Base-by-base conservation (phyloP, 2,329 filamentous ascomycete species). In the Pyrenophora graminea region DNA sequence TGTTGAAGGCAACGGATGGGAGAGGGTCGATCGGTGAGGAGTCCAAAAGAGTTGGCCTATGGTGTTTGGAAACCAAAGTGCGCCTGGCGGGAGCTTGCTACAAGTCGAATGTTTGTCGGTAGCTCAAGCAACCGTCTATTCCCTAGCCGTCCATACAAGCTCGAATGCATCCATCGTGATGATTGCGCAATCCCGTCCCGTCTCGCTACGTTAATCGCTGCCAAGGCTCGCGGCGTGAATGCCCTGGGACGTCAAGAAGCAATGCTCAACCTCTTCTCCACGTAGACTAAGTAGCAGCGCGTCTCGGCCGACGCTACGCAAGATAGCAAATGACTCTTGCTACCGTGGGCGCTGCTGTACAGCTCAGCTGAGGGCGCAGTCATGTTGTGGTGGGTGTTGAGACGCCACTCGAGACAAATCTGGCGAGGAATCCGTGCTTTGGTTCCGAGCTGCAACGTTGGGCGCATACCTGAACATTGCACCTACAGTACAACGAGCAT, bases 371-470 rank as follows among this genome's bases (percentile, higher is more conserved):
- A 51, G 48, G 45, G 37, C 42, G 45, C 42, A 42, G 31, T 53
- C 48, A 41, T 48, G 36, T 51, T 32, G 53, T 53, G 51, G 51
- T 51, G 36, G 37, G 57, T 62, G 60, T 61, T 67, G 58, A 61
- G 61, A 66, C 59, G 48, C 41, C 45, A 43, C 55, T 47, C 47
- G 44, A 55, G 46, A 40, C n/a, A 45, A 45, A 40, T 54, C 36
- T 49, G 55, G 39, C 39, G n/a, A 43, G 23, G 13, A 34, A 10
- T 45, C 30, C 34, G 49, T 48, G 43, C 47, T 45, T 31, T 51
- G 44, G 44, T 61, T 48, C 58, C 59, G 49, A 55, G 49, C 63
- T 66, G 59, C 59, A 67, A 67, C 62, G 53, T 63, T 48, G 54
- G 53, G 46, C 39, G 42, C 50, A 34, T 43, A 45, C 34, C 33